Evolutionary conservation across 345 rosid species (phyloP).

Genomic region (Bruguiera sexangula): DNA sequence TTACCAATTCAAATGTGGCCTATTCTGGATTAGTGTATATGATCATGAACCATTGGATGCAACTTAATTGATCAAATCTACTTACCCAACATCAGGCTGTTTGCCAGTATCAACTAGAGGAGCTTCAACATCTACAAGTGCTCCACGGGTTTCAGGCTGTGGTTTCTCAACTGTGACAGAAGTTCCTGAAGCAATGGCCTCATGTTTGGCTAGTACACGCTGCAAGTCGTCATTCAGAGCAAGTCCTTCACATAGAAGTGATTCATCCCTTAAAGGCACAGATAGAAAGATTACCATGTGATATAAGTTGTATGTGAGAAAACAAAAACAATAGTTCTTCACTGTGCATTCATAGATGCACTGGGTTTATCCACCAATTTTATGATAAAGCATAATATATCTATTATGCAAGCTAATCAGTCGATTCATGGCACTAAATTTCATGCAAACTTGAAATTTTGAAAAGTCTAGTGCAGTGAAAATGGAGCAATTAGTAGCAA

Average conservation of each 20-base stretch:
- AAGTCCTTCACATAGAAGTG: slow-evolving; percentile 84
- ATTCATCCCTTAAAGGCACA: slow-evolving; percentile 72
- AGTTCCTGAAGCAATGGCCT: slow-evolving; percentile 74
- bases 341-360: background rate
- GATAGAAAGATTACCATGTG: background rate
- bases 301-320: background rate
- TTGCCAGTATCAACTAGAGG: slow-evolving; percentile 81
- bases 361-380: background rate
- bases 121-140: slow-evolving; percentile 56
- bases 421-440: background rate
- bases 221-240: slow-evolving; percentile 95
- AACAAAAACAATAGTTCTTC: background rate
- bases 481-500: background rate
- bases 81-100: slow-evolving; percentile 51
- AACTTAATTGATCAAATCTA: slow-evolving; percentile 11
- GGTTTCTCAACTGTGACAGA: slow-evolving; percentile 43
- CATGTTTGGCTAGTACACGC: slow-evolving; percentile 83
- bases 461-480: background rate
- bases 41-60: background rate
- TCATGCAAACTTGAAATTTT: no score
- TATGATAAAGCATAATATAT: background rate
- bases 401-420: slow-evolving; percentile 1
- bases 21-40: no score
- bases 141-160: slow-evolving; percentile 50
- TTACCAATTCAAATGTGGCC: background rate